Evolutionary conservation across 2,329 filamentous ascomycete genomes (phyloP), one percentile per base, ranked within the genome.

Genomic region (Ustulina deusta): DNA sequence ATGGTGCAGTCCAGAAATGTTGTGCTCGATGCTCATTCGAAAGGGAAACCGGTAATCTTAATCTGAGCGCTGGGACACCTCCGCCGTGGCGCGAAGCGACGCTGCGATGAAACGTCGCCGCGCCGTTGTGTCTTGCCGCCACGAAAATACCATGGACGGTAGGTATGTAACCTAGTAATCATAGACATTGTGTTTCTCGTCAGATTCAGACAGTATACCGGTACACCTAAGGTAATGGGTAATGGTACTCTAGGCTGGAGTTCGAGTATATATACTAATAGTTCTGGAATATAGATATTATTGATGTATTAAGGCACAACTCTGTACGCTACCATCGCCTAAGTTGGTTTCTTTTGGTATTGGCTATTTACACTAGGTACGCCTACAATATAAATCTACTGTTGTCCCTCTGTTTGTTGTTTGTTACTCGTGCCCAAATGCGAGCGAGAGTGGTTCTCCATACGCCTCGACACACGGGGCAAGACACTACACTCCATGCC

Each of bases 41-140:
- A 34, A n/a, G 5, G 9, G 7, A n/a, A 32, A 32, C 15, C 27
- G 7, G 2, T 22, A 36, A 48, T 46, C 57, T 46, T 46, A 27
- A 36, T 34, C n/a, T 36, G 2, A 46, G 49, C 36, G 42, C 32
- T 62, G 51, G 6, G 29, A 61, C n/a, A 3, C 20, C 25, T 36
- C 40, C 51, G 32, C 22, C 15, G 15, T 56, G 38, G 49, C 58
- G 25, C 46, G 44, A 56, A 20, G 15, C 5, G 22, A 56, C 51
- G 40, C 20, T 48, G 20, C 29, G 44, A 13, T 60, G 42, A 34
- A 49, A 38, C 42, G 29, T 38, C 20, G 42, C 29, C 27, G 20
- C 34, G 13, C 36, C 34, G 49, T 32, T n/a, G 25, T 52, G 27
- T 32, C 34, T 52, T n/a, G 25, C 42, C 42, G 42, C 20, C 42